These are phyloP conservation scores for Trametes sanguinea DNA, from an alignment of 768 basidiomycete genomes.

Conservation along the genomic window DNA sequence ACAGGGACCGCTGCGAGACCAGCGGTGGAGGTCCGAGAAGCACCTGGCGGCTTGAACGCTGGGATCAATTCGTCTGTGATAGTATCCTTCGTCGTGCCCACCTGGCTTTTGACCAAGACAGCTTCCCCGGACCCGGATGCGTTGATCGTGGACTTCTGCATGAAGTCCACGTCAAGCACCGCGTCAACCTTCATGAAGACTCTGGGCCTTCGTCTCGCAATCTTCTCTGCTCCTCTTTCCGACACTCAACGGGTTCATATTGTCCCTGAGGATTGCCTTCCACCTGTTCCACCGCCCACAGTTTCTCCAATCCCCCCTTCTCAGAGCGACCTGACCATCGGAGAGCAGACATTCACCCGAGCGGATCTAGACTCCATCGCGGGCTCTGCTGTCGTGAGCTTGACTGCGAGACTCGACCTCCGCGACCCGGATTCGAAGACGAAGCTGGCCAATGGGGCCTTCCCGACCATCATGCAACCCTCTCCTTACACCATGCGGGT, in stretches of 20 bases:
- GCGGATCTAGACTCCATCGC: slow-evolving; percentile 19
- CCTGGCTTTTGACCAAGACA: slow-evolving; percentile 22
- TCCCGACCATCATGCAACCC: slow-evolving; percentile 25
- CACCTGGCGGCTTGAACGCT: background rate
- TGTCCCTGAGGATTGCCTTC: slow-evolving; percentile 26
- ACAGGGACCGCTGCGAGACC: slow-evolving; percentile 1
- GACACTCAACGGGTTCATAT: slow-evolving; percentile 24
- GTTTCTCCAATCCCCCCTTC: no score
- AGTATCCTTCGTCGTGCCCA: slow-evolving; percentile 29
- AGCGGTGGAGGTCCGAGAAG: slow-evolving; percentile 8
- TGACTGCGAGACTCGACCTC: slow-evolving; percentile 17
- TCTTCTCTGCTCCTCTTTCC: slow-evolving; percentile 24
- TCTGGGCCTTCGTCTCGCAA: slow-evolving; percentile 27
- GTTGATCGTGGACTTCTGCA: background rate
- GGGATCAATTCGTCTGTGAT: background rate
- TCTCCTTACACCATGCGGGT: slow-evolving; percentile 37
- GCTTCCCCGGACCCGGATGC: background rate
- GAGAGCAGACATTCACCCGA: background rate
- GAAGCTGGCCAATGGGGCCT: slow-evolving; percentile 15
- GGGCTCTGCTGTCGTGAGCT: background rate
- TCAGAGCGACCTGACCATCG: background rate
- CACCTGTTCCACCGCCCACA: background rate
- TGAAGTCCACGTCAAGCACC: background rate
- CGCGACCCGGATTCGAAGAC: slow-evolving; percentile 1
- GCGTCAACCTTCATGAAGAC: slow-evolving; percentile 28